Conservation (phyloP, 2,329 filamentous ascomycete species). For the Penicillium sp. region DNA sequence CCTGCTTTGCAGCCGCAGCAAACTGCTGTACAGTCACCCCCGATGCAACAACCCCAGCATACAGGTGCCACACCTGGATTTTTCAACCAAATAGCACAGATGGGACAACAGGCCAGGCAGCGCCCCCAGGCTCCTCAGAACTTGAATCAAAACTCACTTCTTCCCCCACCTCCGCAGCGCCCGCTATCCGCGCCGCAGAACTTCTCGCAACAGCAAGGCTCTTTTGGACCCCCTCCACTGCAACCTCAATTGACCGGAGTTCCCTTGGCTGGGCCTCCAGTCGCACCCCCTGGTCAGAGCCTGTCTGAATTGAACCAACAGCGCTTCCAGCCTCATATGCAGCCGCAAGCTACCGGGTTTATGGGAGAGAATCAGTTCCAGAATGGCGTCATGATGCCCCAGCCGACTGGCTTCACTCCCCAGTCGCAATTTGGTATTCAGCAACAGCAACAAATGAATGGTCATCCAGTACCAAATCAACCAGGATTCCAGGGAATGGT, state of each 20-base stretch:
- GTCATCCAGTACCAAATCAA: constrained; percentile 35
- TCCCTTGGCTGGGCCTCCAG: constrained; percentile 55
- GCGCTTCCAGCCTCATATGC: constrained; percentile 60
- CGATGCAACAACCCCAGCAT: constrained; percentile 39
- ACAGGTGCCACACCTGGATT: constrained; percentile 50
- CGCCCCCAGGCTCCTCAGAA: constrained; percentile 69
- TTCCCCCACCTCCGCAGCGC: constrained; percentile 75
- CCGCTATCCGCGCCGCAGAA: constrained; percentile 87
- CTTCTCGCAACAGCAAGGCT: constrained; percentile 67
- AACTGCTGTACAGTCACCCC: constrained; percentile 37
- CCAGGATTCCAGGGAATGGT: constrained; percentile 46
- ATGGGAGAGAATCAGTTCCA: constrained; percentile 41
- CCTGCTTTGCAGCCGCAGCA: constrained; percentile 47
- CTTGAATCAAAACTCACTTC: constrained; percentile 61
- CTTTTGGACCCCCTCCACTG: constrained; percentile 71
- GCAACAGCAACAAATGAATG: constrained; percentile 39
- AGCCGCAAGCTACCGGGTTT: constrained; percentile 67
- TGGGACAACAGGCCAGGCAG: constrained; percentile 53
- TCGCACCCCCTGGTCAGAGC: constrained; percentile 74
- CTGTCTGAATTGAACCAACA: constrained; percentile 70
- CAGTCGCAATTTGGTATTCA: constrained; percentile 48
- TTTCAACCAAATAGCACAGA: constrained; percentile 49
- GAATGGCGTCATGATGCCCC: constrained; percentile 42
- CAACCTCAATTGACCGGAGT: constrained; percentile 82
- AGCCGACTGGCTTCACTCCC: constrained; percentile 49